Evolutionary conservation across 2,329 filamentous ascomycete genomes (phyloP), one percentile per base, ranked within the genome.

Genomic region (Phialophora chinensis): DNA sequence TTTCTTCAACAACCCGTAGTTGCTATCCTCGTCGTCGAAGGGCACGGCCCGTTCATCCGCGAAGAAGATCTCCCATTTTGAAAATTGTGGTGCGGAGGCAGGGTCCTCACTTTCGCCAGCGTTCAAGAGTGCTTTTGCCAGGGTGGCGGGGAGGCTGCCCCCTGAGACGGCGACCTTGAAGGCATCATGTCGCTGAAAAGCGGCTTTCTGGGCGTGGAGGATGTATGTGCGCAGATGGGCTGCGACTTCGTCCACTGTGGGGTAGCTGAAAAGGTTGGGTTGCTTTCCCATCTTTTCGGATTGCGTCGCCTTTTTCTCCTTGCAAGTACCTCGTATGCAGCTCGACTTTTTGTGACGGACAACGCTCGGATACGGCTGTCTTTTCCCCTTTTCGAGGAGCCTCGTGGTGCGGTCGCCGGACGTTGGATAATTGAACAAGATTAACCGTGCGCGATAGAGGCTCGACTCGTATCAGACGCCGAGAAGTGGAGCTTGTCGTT

Each of bases 1-100:
- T 56, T 88, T 83, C 83, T 97, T 95, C 73, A 98, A 82, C 53
- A 97, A 87, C 68, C 84, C 88, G 81, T 97, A 97, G 83, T 98
- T 99, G 83, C 93, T 97, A 82, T 99, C 94, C 72, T 88, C 86
- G 81, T 98, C 90, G 79, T 95, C 89, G 73, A 97, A 89, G 25
- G 95, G 91, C 61, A 98, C 95, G 73, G 92, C 92, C 75, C 95
- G 91, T 85, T 99, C 95, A 78, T 99, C 95, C 76, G 94, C 94
- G 80, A 97, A 98, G 85, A 98, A 99, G 76, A 99, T 92, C 75
- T 98, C 91, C 95, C 95, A 99, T 79, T 91, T 92, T 77, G 85
- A 83, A 80, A 96, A 97, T 74, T 90, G 84, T 75, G 81, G 73
- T 7, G 50, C 54, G 12, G 50, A 29, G 12, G 58, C 38, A n/a